Base-by-base conservation (phyloP, 106 monocot species). In the Dactylorhiza incarnata region DNA sequence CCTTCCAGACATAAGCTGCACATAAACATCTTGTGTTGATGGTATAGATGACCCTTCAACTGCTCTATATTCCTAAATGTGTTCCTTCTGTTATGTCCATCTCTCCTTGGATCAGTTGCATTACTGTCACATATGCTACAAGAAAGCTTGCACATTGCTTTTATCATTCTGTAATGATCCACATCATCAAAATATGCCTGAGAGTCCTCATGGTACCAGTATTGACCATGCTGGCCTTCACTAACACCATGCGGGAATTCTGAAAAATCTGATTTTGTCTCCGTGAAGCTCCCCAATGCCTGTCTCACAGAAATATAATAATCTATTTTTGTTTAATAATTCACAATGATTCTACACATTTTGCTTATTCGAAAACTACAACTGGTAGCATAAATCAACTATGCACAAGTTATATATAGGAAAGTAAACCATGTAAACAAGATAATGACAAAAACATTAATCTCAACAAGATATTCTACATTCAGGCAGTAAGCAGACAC, bases 1-100 rank as follows among this genome's bases (percentile, higher is more conserved):
- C 96, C 89, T 86, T 97, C 91, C 66, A 97, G 77, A 73, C 96
- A 97, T 9, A 97, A 84, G 48, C 63, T 89, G 79, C 96, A 97
- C 93, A 97, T 93, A 23, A 81, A 76, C 82, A 91, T 71, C 70
- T 73, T 87, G 76, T 97, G 96, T 48, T 87, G 87, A 81, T 97
- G 93, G 53, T 76, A 89, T 15, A 97, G 84, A 78, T 97, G 96
- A 13, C 93, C 89, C 74, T 97, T 97, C 66, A 97, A 73, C 43
- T 97, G 91, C 24, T 97, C 96, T 76, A 97, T 84, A 75, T 77
- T 94, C 81, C 80, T 87, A 76, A 91, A 97, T 73, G 45, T 82
- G 82, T 72, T 86, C 80, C 85, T 84, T 70, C 79, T 90, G 78
- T 75, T 85, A 43, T 55, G 49, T 24, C 58, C 78, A 68, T 76